Conservation (phyloP, 2,329 filamentous ascomycete species). For the Colletotrichum lentis region DNA sequence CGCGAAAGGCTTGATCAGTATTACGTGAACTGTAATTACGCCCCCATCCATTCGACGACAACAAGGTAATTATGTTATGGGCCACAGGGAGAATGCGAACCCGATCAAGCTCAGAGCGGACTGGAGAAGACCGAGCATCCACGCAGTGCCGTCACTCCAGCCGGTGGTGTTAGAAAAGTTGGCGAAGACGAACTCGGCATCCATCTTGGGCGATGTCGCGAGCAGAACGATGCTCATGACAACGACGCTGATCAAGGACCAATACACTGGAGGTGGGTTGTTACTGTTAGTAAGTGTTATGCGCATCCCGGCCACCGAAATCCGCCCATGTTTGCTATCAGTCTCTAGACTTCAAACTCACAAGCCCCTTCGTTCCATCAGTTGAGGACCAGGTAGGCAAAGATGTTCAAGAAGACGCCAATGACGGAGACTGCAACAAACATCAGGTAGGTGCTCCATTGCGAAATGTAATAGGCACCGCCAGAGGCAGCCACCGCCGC, state of each 20-base stretch:
- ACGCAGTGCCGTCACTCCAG: slow-evolving; percentile 57
- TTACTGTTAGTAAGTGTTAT: no score
- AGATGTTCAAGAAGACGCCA: slow-evolving; percentile 52
- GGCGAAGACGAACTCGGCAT: slow-evolving; percentile 54
- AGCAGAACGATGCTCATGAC: slow-evolving; percentile 56
- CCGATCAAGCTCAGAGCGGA: slow-evolving; percentile 49
- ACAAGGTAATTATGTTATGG: no score
- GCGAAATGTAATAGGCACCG: slow-evolving; percentile 48
- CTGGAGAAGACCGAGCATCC: slow-evolving; percentile 57
- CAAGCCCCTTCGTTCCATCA: slow-evolving; percentile 54
- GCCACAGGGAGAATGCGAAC: slow-evolving; percentile 46
- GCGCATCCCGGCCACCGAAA: no score
- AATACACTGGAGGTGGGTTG: slow-evolving; percentile 46
- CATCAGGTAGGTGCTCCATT: slow-evolving; percentile 54
- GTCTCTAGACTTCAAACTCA: slow-evolving; percentile 40
- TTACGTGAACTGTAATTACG: no score
- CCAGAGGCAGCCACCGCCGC: slow-evolving; percentile 52
- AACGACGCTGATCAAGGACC: slow-evolving; percentile 53
- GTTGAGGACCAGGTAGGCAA: slow-evolving; percentile 52
- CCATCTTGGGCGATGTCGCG: slow-evolving; percentile 54
- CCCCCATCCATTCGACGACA: no score
- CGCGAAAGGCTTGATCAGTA: slow-evolving; percentile 44
- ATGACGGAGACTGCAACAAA: slow-evolving; percentile 52
- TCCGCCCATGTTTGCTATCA: neutral
- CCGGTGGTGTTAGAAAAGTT: slow-evolving; percentile 56